These are phyloP conservation scores for Ganoderma leucocontextum DNA, from an alignment of 1,284 basidiomycete genomes.

Conservation along the genomic window DNA sequence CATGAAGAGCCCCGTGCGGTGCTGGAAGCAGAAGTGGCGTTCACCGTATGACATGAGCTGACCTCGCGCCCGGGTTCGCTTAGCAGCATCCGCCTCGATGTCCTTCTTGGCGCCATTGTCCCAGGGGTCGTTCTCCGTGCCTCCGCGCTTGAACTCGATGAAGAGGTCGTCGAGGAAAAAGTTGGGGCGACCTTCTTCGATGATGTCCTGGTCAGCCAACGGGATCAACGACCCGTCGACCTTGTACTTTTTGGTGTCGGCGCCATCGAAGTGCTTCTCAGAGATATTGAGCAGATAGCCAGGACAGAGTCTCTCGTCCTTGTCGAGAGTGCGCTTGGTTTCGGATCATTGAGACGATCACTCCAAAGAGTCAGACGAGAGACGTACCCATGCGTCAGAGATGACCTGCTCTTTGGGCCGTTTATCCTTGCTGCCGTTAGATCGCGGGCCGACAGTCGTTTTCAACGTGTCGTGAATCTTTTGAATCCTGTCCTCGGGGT, in stretches of 20 bases:
- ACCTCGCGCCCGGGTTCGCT: not conserved
- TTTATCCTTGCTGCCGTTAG: not conserved
- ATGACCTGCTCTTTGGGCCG: not conserved
- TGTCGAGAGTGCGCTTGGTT: not conserved
- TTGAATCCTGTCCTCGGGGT: not conserved
- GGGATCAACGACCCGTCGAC: constrained; percentile 3
- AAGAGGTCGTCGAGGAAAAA: not conserved
- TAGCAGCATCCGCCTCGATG: not conserved
- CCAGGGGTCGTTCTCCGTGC: not conserved
- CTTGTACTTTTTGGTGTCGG: not conserved
- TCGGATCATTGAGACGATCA: not conserved
- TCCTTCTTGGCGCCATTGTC: not conserved
- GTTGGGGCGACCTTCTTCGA: not conserved
- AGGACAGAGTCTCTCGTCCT: not conserved
- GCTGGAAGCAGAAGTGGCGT: constrained; percentile 10
- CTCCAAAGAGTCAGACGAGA: not conserved
- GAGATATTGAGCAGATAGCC: not conserved
- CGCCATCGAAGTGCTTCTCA: not conserved
- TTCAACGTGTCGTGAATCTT: not conserved
- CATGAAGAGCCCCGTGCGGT: constrained; percentile 19
- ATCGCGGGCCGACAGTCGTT: not conserved
- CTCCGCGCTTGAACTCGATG: constrained; percentile 11
- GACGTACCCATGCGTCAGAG: constrained; percentile 4
- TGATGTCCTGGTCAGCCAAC: not conserved
- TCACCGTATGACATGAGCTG: constrained; percentile 10